A percentile compares a stretch with the other conserved stretches of the same genome.
phyloP scores from a whole-genome alignment of 2,329 filamentous ascomycete genomes.

The Trichoderma guizhouense region DNA sequence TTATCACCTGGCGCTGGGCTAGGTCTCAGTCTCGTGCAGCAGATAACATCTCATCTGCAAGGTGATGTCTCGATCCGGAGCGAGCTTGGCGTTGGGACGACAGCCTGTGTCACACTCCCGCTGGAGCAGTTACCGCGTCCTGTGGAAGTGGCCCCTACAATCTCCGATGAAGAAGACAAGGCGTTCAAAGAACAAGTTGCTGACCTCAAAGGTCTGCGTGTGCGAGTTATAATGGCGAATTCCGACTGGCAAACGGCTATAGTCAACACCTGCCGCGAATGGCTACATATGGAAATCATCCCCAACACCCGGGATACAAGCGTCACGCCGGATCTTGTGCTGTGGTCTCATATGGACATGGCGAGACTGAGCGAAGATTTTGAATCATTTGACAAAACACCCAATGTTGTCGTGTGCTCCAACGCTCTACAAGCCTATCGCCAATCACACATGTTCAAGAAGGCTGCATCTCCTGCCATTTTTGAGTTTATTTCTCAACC shows the following conservation, averaged over 20 bases:
- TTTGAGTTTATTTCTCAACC: conserved; percentile 40
- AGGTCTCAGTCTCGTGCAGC: conserved; percentile 61
- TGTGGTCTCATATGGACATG: conserved; percentile 24
- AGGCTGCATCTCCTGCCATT: conserved; percentile 24
- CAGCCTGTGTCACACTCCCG: background rate
- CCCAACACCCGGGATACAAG: conserved; percentile 11
- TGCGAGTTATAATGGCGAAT: conserved; percentile 24
- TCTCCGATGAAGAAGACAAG: conserved; percentile 23
- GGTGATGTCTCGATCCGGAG: conserved; percentile 59
- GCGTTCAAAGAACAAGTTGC: conserved; percentile 29
- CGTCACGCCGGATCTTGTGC: conserved; percentile 26
- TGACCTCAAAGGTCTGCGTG: conserved; percentile 31
- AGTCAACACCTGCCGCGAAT: conserved; percentile 32
- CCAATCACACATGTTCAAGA: conserved; percentile 21
- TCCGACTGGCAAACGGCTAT: conserved; percentile 18
- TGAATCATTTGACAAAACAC: conserved; percentile 15
- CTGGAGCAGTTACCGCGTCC: conserved; percentile 1
- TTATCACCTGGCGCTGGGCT: conserved; percentile 60
- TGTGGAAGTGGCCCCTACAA: background rate
- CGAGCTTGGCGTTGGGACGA: conserved; percentile 35
- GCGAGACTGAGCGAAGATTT: conserved; percentile 1
- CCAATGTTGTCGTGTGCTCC: conserved; percentile 33
- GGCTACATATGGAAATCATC: conserved; percentile 33
- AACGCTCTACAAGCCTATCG: conserved; percentile 30
- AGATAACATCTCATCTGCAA: conserved; percentile 55